phyloP scores from a whole-genome alignment of 176 grass and related monocot species.

The Carex kokanica region DNA sequence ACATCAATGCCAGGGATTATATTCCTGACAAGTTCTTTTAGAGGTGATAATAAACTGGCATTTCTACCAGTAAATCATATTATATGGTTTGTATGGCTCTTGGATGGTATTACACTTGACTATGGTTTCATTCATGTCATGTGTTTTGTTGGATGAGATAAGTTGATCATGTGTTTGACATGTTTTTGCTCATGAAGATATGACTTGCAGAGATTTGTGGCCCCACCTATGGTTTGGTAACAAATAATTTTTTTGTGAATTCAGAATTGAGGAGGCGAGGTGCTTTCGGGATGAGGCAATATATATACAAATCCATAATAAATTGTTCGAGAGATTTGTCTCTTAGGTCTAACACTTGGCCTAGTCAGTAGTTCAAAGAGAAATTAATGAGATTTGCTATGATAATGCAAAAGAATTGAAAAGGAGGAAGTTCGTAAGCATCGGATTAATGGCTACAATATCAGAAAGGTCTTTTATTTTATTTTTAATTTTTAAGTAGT shows the following conservation, averaged over 20 bases:
- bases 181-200: neutral
- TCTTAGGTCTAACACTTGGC: neutral
- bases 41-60: neutral
- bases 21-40: neutral
- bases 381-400: neutral
- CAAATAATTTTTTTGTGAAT: neutral
- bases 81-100: neutral
- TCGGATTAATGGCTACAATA: neutral
- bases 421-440: neutral
- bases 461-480: neutral
- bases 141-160: neutral
- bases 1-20: neutral
- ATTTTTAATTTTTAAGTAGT: no score
- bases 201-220: neutral
- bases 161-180: neutral
- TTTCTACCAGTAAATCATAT: neutral
- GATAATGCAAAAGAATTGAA: neutral
- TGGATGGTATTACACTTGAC: neutral
- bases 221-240: conserved; percentile 1
- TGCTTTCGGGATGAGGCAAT: neutral
- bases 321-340: neutral
- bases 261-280: neutral
- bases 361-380: neutral
- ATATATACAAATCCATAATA: no score
- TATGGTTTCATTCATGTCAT: neutral